Evolutionary conservation across 805 yeast genomes (phyloP), one percentile per base, ranked within the genome.

Genomic region (Nakazawaea ambrosiae): DNA sequence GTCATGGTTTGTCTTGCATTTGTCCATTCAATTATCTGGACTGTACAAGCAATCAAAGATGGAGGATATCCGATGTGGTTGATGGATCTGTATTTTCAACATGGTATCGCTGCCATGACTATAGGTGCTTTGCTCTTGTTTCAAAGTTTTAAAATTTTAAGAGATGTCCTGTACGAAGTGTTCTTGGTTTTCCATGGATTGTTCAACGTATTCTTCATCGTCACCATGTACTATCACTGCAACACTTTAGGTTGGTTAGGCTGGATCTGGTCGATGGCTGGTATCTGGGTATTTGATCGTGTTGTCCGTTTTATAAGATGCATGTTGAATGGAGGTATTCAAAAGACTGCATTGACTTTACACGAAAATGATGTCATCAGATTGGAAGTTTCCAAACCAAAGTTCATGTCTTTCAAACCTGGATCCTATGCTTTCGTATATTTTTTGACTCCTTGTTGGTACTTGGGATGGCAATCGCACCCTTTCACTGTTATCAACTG

Each of bases 381-480:
- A 33, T n/a, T 53, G 29, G 41, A 33, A 25, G 27, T 54, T 20
- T 31, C 33, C 16, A 48, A 49, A 28, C 55, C 58, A 6, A 37
- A 36, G 20, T 31, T 37, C 2, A 31, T 47, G 23, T 29, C 16
- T 2, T 53, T 40, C 25, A 62, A 51, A 41, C 79, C 85, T 1
- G 81, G 84, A 12, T 57, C 70, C 12, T 73, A 62, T 51, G 72
- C 70, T 2, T 81, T 61, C 49, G 49, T 81, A 24, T 73, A 77
- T 54, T 73, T 79, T 49, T 41, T 74, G 37, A 56, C 66, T 31
- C 63, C 72, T 11, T n/a, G n/a, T n/a, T 55, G 63, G 24, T 58
- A 65, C 32, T 66, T 70, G 46, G 19, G 36, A 3, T 77, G 80
- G 79, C 86, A 81, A 55, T 73, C 83, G 1, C 88, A 81, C 54